Evolutionary conservation across 305 asterid genomes (phyloP).

Genomic region (Striga hermonthica): DNA sequence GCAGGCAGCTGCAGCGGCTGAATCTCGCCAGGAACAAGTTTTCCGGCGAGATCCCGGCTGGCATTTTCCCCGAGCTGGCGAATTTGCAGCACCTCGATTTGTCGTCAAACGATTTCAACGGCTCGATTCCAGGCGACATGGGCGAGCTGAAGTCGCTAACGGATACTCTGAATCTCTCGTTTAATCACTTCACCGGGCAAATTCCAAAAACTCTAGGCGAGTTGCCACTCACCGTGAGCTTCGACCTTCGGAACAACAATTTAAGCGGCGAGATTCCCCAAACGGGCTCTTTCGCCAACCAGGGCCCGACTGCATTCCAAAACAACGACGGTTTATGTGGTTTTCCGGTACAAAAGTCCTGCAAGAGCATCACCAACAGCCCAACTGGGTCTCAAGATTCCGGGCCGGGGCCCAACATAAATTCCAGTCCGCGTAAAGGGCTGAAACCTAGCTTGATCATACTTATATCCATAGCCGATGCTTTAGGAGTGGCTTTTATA

Average conservation of each 20-base stretch:
- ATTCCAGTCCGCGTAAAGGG: slow-evolving; percentile 44
- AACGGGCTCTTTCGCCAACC: slow-evolving; percentile 78
- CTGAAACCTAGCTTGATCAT: slow-evolving; percentile 75
- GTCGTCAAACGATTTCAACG: slow-evolving; percentile 55
- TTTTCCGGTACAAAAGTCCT: slow-evolving; percentile 71
- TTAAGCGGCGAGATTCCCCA: slow-evolving; percentile 89
- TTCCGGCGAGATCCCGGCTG: slow-evolving; percentile 66
- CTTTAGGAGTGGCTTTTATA: slow-evolving; percentile 67
- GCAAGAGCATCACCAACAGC: slow-evolving; percentile 50
- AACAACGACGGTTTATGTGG: slow-evolving; percentile 84
- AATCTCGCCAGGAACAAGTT: slow-evolving; percentile 60
- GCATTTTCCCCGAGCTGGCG: slow-evolving; percentile 79
- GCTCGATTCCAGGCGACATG: slow-evolving; percentile 73
- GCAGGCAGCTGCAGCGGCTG: slow-evolving; percentile 77
- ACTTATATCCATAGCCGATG: slow-evolving; percentile 71
- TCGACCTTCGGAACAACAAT: slow-evolving; percentile 75
- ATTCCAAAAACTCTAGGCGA: slow-evolving; percentile 79
- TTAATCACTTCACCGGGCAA: slow-evolving; percentile 61
- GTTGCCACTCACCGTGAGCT: slow-evolving; percentile 73
- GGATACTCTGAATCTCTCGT: slow-evolving; percentile 70
- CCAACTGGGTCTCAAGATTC: slow-evolving; percentile 37
- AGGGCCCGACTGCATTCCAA: slow-evolving; percentile 87
- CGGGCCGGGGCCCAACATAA: slow-evolving; percentile 32
- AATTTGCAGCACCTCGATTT: slow-evolving; percentile 81
- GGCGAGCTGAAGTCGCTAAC: slow-evolving; percentile 82